Evolutionary conservation across 805 yeast species (phyloP).

Genomic region (Myxozyma neotropica): DNA sequence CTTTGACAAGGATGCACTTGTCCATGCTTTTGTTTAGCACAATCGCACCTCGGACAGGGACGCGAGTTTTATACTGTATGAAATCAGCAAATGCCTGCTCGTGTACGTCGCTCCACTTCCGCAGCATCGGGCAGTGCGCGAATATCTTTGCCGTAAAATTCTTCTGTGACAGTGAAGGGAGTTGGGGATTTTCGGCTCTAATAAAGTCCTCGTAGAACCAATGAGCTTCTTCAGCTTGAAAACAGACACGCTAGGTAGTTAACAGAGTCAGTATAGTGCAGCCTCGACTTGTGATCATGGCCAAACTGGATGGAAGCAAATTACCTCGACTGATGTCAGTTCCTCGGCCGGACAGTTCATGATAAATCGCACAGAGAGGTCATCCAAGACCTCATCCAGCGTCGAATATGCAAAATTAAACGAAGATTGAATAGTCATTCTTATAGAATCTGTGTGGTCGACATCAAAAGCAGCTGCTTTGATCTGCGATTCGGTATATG

Average conservation of each 20-base stretch:
- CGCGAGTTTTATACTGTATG: slow-evolving; percentile 79
- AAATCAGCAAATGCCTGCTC: slow-evolving; percentile 74
- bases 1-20: slow-evolving; percentile 70
- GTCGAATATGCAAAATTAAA: slow-evolving; percentile 59
- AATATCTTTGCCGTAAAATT: slow-evolving; percentile 74
- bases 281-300: neutral
- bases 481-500: neutral
- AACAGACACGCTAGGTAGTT: slow-evolving; percentile 63
- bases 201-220: slow-evolving; percentile 94
- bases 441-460: neutral
- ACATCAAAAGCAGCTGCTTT: neutral
- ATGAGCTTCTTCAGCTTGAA: slow-evolving; percentile 96
- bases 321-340: slow-evolving; percentile 63
- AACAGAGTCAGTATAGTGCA: neutral
- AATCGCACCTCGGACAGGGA: slow-evolving; percentile 97
- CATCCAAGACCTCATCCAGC: slow-evolving; percentile 76
- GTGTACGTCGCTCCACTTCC: slow-evolving; percentile 40
- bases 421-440: slow-evolving; percentile 20
- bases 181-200: slow-evolving; percentile 66
- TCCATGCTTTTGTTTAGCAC: slow-evolving; percentile 70
- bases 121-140: slow-evolving; percentile 64
- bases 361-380: slow-evolving; percentile 83
- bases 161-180: slow-evolving; percentile 79
- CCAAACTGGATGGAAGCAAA: neutral
- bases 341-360: slow-evolving; percentile 93